These are phyloP conservation scores for Aspergillus fijiensis DNA, from an alignment of 2,329 filamentous ascomycete genomes.

Conservation along the genomic window DNA sequence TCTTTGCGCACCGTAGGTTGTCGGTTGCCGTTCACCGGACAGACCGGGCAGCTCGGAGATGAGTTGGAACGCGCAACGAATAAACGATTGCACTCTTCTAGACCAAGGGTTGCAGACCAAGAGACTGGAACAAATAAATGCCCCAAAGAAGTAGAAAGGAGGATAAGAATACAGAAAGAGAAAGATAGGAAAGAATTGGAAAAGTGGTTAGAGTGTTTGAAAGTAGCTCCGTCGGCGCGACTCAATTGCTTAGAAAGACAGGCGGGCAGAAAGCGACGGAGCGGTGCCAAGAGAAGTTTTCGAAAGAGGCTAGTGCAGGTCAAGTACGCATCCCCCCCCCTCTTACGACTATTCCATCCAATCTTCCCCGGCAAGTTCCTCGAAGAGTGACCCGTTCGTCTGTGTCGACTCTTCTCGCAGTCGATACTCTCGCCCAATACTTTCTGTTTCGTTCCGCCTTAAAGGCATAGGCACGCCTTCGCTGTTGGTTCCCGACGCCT, in stretches of 20 bases:
- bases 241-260: background rate
- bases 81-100: background rate
- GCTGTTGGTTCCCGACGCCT: background rate
- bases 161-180: background rate
- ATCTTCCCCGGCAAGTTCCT: conserved; percentile 30
- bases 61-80: background rate
- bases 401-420: conserved; percentile 4
- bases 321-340: conserved; percentile 28
- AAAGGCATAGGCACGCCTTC: background rate
- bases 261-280: conserved; percentile 5
- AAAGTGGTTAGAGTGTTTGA: background rate
- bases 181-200: conserved; percentile 3
- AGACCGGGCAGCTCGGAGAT: conserved; percentile 9
- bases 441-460: conserved; percentile 1
- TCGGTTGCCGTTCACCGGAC: conserved; percentile 11
- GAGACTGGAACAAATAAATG: background rate
- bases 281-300: conserved; percentile 28
- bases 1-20: conserved; percentile 6
- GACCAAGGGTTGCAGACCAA: background rate
- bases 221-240: background rate
- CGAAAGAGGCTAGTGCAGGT: conserved; percentile 25
- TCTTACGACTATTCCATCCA: conserved; percentile 30
- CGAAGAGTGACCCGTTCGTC: conserved; percentile 16
- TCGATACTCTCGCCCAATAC: conserved; percentile 12
- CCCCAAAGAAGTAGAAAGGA: background rate